Conservation (phyloP, 108 stramenopile species). For the Seminavis robusta region DNA sequence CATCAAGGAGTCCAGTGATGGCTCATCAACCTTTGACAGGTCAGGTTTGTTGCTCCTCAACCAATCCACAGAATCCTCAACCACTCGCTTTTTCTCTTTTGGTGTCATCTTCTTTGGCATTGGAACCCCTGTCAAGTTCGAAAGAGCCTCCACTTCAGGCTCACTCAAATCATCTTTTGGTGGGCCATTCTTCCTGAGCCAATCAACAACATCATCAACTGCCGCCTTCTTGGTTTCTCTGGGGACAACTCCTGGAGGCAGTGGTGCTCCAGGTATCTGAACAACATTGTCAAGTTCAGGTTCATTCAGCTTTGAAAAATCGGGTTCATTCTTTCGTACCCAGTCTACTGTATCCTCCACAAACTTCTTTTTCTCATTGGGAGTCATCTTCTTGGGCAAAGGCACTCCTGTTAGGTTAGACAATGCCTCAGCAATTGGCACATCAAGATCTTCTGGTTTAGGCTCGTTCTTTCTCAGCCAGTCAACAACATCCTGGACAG, state of each 20-base stretch:
- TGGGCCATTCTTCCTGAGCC: conserved; percentile 26
- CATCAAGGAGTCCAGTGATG: conserved; percentile 1
- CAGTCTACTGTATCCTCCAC: conserved; percentile 30
- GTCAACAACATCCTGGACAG: conserved; percentile 5
- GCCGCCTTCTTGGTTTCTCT: conserved; percentile 9
- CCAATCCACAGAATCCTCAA: neutral
- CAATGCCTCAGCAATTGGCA: conserved; percentile 1
- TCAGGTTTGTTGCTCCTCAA: conserved; percentile 1
- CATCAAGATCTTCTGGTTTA: conserved; percentile 5
- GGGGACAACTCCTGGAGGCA: neutral
- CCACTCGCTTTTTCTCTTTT: neutral
- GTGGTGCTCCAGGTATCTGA: conserved; percentile 10
- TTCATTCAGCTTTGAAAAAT: conserved; percentile 1
- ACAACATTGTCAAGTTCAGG: neutral
- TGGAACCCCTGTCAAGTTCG: neutral
- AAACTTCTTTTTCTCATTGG: conserved; percentile 8
- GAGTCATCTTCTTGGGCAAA: neutral
- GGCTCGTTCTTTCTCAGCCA: conserved; percentile 10
- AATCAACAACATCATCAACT: conserved; percentile 10
- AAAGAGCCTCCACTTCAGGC: conserved; percentile 6
- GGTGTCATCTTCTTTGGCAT: neutral
- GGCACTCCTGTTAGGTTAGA: neutral
- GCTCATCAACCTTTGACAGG: conserved; percentile 2
- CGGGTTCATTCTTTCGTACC: conserved; percentile 15
- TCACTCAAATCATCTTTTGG: conserved; percentile 10